Evolutionary conservation across 2,329 filamentous ascomycete genomes (phyloP), one percentile per base, ranked within the genome.

Genomic region (Podosphaera fusca): DNA sequence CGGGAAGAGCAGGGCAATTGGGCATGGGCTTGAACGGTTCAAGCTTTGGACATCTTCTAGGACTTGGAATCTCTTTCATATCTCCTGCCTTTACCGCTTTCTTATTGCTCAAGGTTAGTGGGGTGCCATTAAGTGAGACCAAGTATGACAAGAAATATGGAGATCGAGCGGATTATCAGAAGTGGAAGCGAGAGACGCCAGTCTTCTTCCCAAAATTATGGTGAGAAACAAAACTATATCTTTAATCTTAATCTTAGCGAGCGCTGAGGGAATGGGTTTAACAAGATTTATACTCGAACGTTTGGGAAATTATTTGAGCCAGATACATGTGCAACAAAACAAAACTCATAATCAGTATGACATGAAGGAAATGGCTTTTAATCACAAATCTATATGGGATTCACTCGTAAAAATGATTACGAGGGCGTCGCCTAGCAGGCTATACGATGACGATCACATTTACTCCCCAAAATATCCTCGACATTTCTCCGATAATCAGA

Each of bases 91-190:
- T 85, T 66, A 76, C 80, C 40, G 73, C 73, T 0, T 79, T 84
- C 57, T 66, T 85, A 64, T 66, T 85, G 57, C 69, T 80, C 45
- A 80, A 81, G 70, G 74, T 85, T 42, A 74, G 74, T 57, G 81
- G 81, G 5, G 73, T 85, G 33, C 80, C 81, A 3, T 62, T 85
- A 67, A 84, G 79, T 61, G 81, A 85, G 71, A 72, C 71, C 47
- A 85, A 85, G 69, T 85, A 85, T 64, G 79, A 85, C 67, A 74
- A 78, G 68, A 70, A 71, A 56, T 85, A 78, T 63, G 81, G 80
- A 0, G 70, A 80, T 60, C 71, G 77, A 46, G 75, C 78, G 68
- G 81, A 84, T 60, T 84, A 85, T 64, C 74, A 79, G 65, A 71
- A 76, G 66, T 85, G 81, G 81, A 84, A 82, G 72, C 70, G 72